Evolutionary conservation across 306 rosid species (phyloP), one percentile per base, ranked within the genome.

Genomic region (Luffa acutangula): DNA sequence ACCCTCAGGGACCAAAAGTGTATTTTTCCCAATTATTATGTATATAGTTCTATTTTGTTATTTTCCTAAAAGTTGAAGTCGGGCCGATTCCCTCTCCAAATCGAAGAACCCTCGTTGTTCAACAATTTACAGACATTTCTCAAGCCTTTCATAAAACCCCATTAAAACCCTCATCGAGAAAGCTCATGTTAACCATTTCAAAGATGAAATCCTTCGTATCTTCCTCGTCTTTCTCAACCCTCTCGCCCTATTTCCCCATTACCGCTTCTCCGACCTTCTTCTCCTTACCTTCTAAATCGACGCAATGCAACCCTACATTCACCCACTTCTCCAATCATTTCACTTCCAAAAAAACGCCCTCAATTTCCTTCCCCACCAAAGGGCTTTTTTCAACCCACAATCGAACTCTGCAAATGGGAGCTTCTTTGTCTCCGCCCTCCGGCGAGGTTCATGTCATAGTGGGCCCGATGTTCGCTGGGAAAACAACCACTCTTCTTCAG

Each of bases 401-500:
- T 78, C 88, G 81, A 81, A 79, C 49, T 70, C 9, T 81, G 65
- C 89, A 86, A 60, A 79, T 71, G 57, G 88, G 72, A 25, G 84
- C 79, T 14, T 46, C 89, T 80, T 87, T 41, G 1, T 78, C 87
- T n/a, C 74, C 63, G 56, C 36, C 79, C 4, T 70, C 93, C 9
- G 97, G 97, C 48, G 93, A 95, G 87, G 84, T 93, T 85, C 97
- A 95, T 81, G 96, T 93, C 58, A 86, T 95, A 37, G 85, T 93
- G 59, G 97, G 99, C 7, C 97, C 99, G 37, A 93, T 95, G 97
- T 95, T 93, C 79, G 96, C 97, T 36, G 97, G 99, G 36, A 93
- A 95, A 78, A 88, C 97, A 18, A 90, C 97, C 66, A 79, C 93
- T 1, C 99, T 95, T 77, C 94, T 95, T 66, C 92, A 88, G 0